A percentile compares a stretch with the other conserved stretches of the same genome.
Conservation (phyloP, 768 basidiomycete genomes). For the Macrolepiota albuminosa region DNA sequence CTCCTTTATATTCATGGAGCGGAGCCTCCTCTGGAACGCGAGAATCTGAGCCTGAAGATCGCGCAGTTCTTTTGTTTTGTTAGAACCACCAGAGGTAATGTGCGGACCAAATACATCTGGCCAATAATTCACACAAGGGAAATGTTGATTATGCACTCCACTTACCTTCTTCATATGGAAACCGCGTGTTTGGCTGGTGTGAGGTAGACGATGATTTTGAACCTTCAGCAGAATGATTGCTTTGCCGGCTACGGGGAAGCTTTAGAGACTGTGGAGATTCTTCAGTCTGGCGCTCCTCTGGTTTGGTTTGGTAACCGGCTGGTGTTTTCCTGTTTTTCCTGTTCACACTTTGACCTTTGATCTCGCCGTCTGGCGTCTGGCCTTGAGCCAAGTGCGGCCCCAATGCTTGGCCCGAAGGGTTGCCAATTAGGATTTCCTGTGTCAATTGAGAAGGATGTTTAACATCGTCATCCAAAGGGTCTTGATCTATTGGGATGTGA, state of each 20-base stretch:
- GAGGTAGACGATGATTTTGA: background rate
- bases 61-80: constrained; percentile 33
- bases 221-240: background rate
- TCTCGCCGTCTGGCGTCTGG: background rate
- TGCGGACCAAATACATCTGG: constrained; percentile 59
- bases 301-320: background rate
- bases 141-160: background rate
- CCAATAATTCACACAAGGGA: constrained; percentile 1
- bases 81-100: constrained; percentile 28
- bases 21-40: constrained; percentile 53
- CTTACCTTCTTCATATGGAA: background rate
- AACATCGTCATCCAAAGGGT: too few species aligned
- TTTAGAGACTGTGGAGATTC: background rate
- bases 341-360: background rate
- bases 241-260: background rate
- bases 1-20: constrained; percentile 56
- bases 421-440: background rate
- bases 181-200: background rate
- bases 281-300: background rate
- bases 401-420: too few species aligned
- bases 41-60: constrained; percentile 48
- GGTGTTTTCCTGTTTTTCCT: background rate
- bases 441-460: too few species aligned
- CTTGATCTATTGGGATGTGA: background rate
- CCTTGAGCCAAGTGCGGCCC: background rate